Conservation (phyloP, 441 rosid genomes). For the Populus trichocarpa region DNA sequence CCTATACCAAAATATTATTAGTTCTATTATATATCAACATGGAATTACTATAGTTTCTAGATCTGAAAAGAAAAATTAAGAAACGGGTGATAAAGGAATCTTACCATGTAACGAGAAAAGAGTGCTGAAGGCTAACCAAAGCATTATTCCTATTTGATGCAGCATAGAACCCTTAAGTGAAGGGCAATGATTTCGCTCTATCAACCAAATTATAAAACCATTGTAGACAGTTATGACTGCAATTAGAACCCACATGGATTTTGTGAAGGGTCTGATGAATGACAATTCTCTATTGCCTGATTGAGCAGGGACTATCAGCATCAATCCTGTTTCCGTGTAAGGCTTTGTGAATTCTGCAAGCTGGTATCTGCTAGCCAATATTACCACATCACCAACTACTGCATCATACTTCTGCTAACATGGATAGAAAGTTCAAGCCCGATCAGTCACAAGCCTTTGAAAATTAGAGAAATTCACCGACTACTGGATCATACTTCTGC, state of each 20-base stretch:
- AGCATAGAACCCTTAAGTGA: conserved; percentile 8
- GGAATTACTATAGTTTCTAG: too few relatives aligned
- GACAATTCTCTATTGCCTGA: conserved; percentile 20
- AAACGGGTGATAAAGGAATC: background rate
- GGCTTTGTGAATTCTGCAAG: conserved; percentile 26
- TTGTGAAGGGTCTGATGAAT: conserved; percentile 33
- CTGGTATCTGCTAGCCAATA: conserved; percentile 3
- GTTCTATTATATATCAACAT: too few relatives aligned
- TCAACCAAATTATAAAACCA: conserved; percentile 35
- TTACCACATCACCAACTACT: conserved; percentile 22
- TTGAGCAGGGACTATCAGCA: conserved; percentile 18
- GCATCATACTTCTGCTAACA: conserved; percentile 11
- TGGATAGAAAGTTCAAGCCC: too few relatives aligned
- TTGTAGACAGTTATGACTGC: conserved; percentile 18
- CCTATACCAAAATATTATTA: conserved; percentile 8
- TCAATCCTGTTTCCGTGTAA: conserved; percentile 19
- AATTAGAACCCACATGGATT: conserved; percentile 26
- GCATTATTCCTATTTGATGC: conserved; percentile 24
- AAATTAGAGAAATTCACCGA: too few relatives aligned
- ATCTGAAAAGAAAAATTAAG: too few relatives aligned
- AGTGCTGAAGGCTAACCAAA: conserved; percentile 25
- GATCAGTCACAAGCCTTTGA: too few relatives aligned
- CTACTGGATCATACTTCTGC: too few relatives aligned
- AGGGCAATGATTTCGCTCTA: conserved; percentile 20
- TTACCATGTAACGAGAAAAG: conserved; percentile 26